Evolutionary conservation across 164 flowering plant species (phyloP), one percentile per base, ranked within the genome.

Genomic region (Paratinospora sagittata): DNA sequence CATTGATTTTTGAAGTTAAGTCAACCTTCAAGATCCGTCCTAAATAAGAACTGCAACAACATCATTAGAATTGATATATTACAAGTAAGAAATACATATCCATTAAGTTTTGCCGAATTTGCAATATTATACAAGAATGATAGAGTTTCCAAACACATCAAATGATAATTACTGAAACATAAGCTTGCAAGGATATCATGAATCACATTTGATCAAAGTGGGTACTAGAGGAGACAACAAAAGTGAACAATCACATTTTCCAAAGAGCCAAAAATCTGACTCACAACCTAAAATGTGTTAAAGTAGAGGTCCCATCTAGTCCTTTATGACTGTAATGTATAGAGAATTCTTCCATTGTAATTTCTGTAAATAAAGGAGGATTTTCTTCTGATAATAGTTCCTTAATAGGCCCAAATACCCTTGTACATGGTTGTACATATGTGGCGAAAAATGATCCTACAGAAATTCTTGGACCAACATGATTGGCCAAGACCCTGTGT

Each of bases 311-410:
- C 23, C 76, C 74, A 52, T 68, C 75, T 24, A 76, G 78, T 24
- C 78, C 75, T 64, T 74, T 78, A 1, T 77, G n/a, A n/a, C 4
- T 7, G 69, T 13, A 72, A 57, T 72, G n/a, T 7, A 14, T 6
- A 11, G 37, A 2, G 19, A 61, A 84, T 0, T 82, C 84, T 2
- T 23, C 39, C 14, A 73, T 45, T n/a, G 70, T 66, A 8, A 70
- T 74, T 41, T 77, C 85, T n/a, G 75, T 72, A 70, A 81, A 85
- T 6, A 41, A 26, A 0, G 83, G 79, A 8, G 80, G 84, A 70
- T 75, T 76, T 0, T 73, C 75, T 13, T 81, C 80, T 10, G 84
- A 79, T 27, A 79, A 7, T 65, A 83, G 52, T 30, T 85, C 84
- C 72, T 52, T 52, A 19, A 52, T 52, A 17, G 58, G 58, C 21